Base-by-base conservation (phyloP, 345 rosid genomes). In the Atalantia buxifolia region DNA sequence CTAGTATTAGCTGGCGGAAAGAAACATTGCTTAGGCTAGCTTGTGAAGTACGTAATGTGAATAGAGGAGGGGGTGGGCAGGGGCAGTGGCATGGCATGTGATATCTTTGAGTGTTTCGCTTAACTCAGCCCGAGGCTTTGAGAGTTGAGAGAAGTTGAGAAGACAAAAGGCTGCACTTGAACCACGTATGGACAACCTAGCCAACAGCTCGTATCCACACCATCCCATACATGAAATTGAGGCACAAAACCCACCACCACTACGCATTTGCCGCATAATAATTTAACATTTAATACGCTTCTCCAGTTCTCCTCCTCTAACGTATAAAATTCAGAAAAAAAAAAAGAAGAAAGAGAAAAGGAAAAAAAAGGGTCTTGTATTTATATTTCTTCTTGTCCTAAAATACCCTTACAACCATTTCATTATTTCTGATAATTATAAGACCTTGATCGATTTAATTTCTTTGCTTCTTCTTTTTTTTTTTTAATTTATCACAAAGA, bases 191-290 rank as follows among this genome's bases (percentile, higher is more conserved):
- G 48, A 25, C 2, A 19, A 74, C 40, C 21, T 72, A 72, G 79
- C 64, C 68, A 48, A 60, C 66, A 9, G 30, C 69, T 33, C 8
- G 76, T 78, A 74, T 81, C 88, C 89, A 82, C 90, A 78, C 42
- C 80, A 59, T 36, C 35, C 71, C 55, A 35, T 30, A 14, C 28
- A 66, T 66, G 48, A 78, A 77, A 4, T 42, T 87, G 93, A 88
- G 98, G 94, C 60, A 81, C 89, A 77, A 33, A 88, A 77, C 28
- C 81, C 2, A 78, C 90, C 98, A 89, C 74, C 93, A 67, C 16
- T 75, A 14, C 83, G 2, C 62, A 13, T 65, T 74, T 24, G 2
- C 19, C 68, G 72, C 63, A 9, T 25, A 31, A 69, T 40, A 12
- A 16, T 62, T 38, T 56, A 27, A 45, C 80, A 78, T 74, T 76